Base-by-base conservation (phyloP, 768 basidiomycete genomes). In the Termitomyces sp. region DNA sequence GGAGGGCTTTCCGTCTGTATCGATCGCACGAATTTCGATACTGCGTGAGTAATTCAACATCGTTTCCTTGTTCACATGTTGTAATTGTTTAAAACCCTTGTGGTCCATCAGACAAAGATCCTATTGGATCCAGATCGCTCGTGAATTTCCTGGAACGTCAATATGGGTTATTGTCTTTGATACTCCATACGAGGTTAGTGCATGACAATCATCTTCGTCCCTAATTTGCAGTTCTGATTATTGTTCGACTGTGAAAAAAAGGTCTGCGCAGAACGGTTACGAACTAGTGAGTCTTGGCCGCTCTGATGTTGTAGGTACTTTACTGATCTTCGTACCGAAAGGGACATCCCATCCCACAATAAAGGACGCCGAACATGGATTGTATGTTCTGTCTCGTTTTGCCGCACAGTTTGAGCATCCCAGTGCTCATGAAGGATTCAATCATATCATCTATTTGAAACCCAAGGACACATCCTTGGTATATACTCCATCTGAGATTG, bases 291-390 rank as follows among this genome's bases (percentile, higher is more conserved):
- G 85, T 77, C 45, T 52, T 50, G 47, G 17, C 11, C 19, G 6
- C 10, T 56, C 44, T 17, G 42, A 32, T 51, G 16, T 63, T 54
- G 38, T 29, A 48, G 47, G 38, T 54, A 40, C 17, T 44, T 9
- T 31, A 35, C 48, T 65, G 29, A 65, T 61, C 38, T 19, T 38
- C 17, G 21, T 27, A 7, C 12, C 11, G 44, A 65, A 66, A 92
- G 90, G 90, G 63, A 78, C 77, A 35, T 76, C 72, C 48, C 90
- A 91, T 72, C 92, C 90, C 51, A 93, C 91, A 53, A 92, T 93
- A 70, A 83, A 74, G 60, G 77, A 70, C 61, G 75, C 79, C 52
- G 79, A 81, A 65, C 76, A 82, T 43, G 89, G 83, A 19, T 64
- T 86, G 63, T 71, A 74, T 35, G 73, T 91, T n/a, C 75, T 92